Conservation (phyloP, 129 eudicot genomes). For the Saussurea involucrata region DNA sequence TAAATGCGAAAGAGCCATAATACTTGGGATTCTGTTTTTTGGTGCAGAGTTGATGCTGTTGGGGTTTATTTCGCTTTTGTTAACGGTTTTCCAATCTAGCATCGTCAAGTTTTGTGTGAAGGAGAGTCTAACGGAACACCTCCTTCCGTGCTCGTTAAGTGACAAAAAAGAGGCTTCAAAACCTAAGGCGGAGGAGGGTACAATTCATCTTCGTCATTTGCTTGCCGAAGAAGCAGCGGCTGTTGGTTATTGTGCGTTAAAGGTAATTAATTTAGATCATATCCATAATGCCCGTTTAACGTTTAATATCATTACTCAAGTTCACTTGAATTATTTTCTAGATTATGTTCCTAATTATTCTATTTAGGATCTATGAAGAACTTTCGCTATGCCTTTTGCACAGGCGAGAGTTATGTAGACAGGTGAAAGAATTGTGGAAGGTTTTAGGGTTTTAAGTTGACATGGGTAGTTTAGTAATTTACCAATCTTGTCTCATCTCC, state of each 20-base stretch:
- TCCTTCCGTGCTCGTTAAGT: conserved; percentile 35
- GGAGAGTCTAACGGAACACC: conserved; percentile 44
- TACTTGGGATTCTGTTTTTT: background rate
- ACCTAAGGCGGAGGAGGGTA: conserved; percentile 27
- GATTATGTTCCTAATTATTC: background rate
- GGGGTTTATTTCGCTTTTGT: conserved; percentile 72
- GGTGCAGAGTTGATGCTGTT: conserved; percentile 72
- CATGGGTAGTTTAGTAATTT: background rate
- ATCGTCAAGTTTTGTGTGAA: conserved; percentile 48
- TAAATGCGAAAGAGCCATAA: no score
- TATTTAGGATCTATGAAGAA: background rate
- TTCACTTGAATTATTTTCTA: background rate
- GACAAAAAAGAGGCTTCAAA: conserved; percentile 17
- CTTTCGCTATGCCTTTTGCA: background rate
- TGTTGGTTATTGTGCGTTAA: conserved; percentile 34
- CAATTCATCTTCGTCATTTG: conserved; percentile 48
- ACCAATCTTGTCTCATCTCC: background rate
- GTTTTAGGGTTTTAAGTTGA: background rate
- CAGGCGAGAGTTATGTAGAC: background rate
- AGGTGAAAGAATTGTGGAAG: no score
- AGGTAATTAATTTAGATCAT: conserved; percentile 31
- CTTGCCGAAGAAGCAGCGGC: conserved; percentile 42
- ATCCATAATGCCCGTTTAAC: background rate
- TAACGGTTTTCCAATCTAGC: conserved; percentile 57
- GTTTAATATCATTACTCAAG: background rate